Evolutionary conservation across 2,329 filamentous ascomycete genomes (phyloP), one percentile per base, ranked within the genome.

Genomic region (Mollisia scopiformis): DNA sequence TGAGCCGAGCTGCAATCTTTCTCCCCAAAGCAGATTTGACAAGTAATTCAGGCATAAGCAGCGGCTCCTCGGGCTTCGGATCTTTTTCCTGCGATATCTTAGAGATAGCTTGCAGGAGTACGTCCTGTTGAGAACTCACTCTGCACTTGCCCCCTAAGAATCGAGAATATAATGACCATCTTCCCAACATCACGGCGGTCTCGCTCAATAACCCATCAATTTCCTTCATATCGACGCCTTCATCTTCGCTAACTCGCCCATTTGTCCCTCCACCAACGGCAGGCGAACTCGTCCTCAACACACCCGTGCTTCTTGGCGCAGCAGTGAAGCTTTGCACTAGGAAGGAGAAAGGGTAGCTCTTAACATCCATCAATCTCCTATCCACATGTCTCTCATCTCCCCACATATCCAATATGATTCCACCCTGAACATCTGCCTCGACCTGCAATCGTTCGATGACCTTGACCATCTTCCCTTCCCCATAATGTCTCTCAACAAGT

Each of bases 341-440:
- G 73, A 99, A 99, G 0, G 93, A 97, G 75, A 97, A 99, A 0
- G 95, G 93, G 73, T 99, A 99, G 58, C 93, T 97, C 78, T 96
- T 98, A 75, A 97, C 92, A 71, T 99, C 95, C 2, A 91, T 98
- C 63, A 99, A 80, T 72, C 90, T 92, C 69, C 94, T 86, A 72
- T 94, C 91, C 51, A 99, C 86, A 62, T 82, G 85, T 61, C 93
- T 85, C 72, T 98, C 94, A 66, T 99, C 95, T 58, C 88, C 89
- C 93, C 95, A 99, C 0, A 93, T 95, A 74, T 99, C 95, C 55
- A 99, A 80, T 61, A 99, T 88, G 68, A 98, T 97, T 66, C 95
- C 95, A 21, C 93, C 95, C 77, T 99, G 95, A 1, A 97, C 89
- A 76, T 99, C 95, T 2, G 93, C 95, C 77, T 99, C 95, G 71